Evolutionary conservation across 805 yeast species (phyloP).

Genomic region (Brettanomyces custersianus): DNA sequence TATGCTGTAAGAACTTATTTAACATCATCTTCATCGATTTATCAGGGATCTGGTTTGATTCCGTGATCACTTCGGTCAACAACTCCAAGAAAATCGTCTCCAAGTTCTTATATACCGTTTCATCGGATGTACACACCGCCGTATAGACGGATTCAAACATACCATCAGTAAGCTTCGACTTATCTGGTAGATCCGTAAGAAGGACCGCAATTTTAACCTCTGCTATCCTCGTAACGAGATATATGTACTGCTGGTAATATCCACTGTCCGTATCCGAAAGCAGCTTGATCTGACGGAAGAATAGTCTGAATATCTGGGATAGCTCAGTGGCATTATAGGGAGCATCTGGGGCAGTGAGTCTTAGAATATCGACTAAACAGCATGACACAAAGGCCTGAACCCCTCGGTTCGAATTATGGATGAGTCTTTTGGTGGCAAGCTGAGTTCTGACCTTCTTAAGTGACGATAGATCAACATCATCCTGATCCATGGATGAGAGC

Average conservation of each 20-base stretch:
- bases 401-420: conserved; percentile 55
- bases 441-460: conserved; percentile 39
- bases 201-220: conserved; percentile 50
- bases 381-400: conserved; percentile 65
- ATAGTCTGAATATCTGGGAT: conserved; percentile 54
- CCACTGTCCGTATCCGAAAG: conserved; percentile 45
- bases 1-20: conserved; percentile 44
- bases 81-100: conserved; percentile 61
- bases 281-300: conserved; percentile 52
- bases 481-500: conserved; percentile 55
- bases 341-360: conserved; percentile 84
- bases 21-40: conserved; percentile 54
- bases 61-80: conserved; percentile 67
- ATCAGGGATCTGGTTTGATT: conserved; percentile 55
- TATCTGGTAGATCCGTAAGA: conserved; percentile 57
- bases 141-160: conserved; percentile 59
- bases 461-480: conserved; percentile 37
- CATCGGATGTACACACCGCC: conserved; percentile 32
- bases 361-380: conserved; percentile 63
- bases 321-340: conserved; percentile 66
- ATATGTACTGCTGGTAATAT: conserved; percentile 52
- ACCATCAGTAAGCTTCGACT: conserved; percentile 42
- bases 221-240: conserved; percentile 57
- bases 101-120: conserved; percentile 29
- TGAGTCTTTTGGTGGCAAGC: conserved; percentile 48